Base-by-base conservation (phyloP, 345 rosid genomes). In the Geranium rotundifolium region DNA sequence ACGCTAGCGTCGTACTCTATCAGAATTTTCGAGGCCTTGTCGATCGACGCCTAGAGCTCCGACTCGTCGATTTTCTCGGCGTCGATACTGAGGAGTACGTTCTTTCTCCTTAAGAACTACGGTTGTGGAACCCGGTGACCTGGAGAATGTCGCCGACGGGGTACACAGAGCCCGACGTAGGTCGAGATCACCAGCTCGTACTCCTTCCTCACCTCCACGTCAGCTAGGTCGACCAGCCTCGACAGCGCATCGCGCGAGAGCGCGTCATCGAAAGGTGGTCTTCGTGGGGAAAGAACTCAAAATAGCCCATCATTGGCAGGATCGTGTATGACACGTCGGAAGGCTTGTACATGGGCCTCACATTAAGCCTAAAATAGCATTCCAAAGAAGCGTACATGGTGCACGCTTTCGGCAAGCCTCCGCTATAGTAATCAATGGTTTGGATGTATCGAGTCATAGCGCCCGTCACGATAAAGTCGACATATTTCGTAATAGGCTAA, bases 331-430 rank as follows among this genome's bases (percentile, higher is more conserved):
- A 86, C 65, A 91, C 98, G 66, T 89, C 90, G 3, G 74, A 75
- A 52, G 98, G 98, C 20, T 76, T 62, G 78, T 92, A 75, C 7
- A 87, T 61, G 1, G 96, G 98, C 63, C 81, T 77, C n/a, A 89
- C 76, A 69, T 91, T 91, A 70, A 91, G 85, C 20, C 98, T 95
- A 56, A 88, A 85, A 77, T 79, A 91, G 68, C 98, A 86, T 72
- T 91, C 97, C 15, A 96, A 91, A n/a, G 96, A 91, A 54, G 89
- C 96, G 76, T 89, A 91, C 98, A 91, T 91, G 7, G 86, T 87
- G 34, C 96, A 89, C 68, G 87, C 73, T 71, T 89, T 69, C 7
- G 96, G 98, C 54, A 87, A 72, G 34, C 96, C 96, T 4, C 92
- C 96, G 16, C 92, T 79, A 71, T 89, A 91, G 56, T 82, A 85